Base-by-base conservation (phyloP, 768 basidiomycete genomes). In the Podaxis sp. region DNA sequence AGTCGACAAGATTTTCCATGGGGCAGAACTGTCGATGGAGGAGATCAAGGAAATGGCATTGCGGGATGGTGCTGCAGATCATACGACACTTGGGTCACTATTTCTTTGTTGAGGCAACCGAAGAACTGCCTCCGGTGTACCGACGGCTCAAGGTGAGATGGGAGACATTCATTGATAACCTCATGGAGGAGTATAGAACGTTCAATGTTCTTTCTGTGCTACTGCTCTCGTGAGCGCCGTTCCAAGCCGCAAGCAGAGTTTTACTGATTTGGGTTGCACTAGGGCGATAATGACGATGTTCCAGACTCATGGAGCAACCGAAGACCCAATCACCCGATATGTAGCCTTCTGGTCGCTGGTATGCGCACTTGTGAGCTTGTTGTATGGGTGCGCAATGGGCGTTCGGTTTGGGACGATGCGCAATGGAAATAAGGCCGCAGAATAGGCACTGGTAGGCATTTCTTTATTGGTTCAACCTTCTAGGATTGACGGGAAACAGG, bases 351-450 rank as follows among this genome's bases (percentile, higher is more conserved):
- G 82, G 33, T 85, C 85, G 5, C 73, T 88, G 40, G 73, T 81
- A 1, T 87, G 81, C 38, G 83, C 85, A 2, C 66, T 88, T 52
- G 80, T 87, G 77, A 87, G 85, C 66, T 71, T 88, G n/a, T 75
- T 80, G 2, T 87, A 79, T 65, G 87, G 87, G 0, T 85, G 87
- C 66, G 74, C 85, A 36, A 87, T 82, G 68, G 87, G 85, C 22
- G 72, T 88, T 28, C 79, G 85, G n/a, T 88, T 88, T 63, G 83
- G 81, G 5, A 82, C 78, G 0, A 88, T 88, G 87, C 77, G 81
- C 22, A 84, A 77, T 63, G 84, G 86, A 77, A 76, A 82, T 68
- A 84, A 82, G 65, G 87, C 86, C 6, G 81, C 82, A 4, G 78
- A 81, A 52, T 88, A 85, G 84, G 85, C 87, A 1, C 78, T 85